A percentile compares a stretch with the other conserved stretches of the same genome.
Evolutionary conservation across 345 rosid genomes (phyloP).

Genomic region (Cardamine occulta): DNA sequence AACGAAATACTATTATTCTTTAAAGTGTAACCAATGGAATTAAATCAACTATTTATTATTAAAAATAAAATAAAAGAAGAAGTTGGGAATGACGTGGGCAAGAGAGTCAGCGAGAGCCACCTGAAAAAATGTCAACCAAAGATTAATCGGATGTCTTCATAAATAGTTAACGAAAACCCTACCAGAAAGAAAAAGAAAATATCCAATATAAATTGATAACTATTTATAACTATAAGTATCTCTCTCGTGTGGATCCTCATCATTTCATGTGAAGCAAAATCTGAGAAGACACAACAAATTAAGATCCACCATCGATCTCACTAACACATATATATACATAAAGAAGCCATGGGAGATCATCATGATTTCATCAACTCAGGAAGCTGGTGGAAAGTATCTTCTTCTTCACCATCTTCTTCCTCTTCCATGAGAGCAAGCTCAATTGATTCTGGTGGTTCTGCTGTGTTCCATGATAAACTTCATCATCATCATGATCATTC

Average conservation of each 20-base stretch:
- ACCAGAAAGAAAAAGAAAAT: slow-evolving; percentile 28
- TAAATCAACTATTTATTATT: not conserved
- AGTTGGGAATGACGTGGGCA: slow-evolving; percentile 44
- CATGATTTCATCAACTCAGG: slow-evolving; percentile 47
- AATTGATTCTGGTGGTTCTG: slow-evolving; percentile 60
- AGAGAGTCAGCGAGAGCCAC: slow-evolving; percentile 49
- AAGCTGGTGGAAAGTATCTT: slow-evolving; percentile 47
- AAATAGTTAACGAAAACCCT: slow-evolving; percentile 41
- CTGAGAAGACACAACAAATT: slow-evolving; percentile 35
- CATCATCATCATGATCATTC: slow-evolving; percentile 44
- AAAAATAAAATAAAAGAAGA: not conserved
- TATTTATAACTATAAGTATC: slow-evolving; percentile 46
- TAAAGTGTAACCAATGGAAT: slow-evolving; percentile 14
- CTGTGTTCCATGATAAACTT: slow-evolving; percentile 58
- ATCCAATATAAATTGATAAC: slow-evolving; percentile 37
- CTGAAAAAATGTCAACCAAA: slow-evolving; percentile 48
- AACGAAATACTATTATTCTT: slow-evolving; percentile 27
- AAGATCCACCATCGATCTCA: slow-evolving; percentile 37
- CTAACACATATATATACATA: slow-evolving; percentile 6
- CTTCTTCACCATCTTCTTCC: slow-evolving; percentile 58
- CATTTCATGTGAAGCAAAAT: slow-evolving; percentile 46
- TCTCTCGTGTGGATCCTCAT: slow-evolving; percentile 43
- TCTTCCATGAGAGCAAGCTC: slow-evolving; percentile 64
- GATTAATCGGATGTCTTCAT: slow-evolving; percentile 38
- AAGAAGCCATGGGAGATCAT: slow-evolving; percentile 46